These are phyloP conservation scores for Melastoma malabathricum DNA, from an alignment of 345 rosid genomes.

Conservation along the genomic window DNA sequence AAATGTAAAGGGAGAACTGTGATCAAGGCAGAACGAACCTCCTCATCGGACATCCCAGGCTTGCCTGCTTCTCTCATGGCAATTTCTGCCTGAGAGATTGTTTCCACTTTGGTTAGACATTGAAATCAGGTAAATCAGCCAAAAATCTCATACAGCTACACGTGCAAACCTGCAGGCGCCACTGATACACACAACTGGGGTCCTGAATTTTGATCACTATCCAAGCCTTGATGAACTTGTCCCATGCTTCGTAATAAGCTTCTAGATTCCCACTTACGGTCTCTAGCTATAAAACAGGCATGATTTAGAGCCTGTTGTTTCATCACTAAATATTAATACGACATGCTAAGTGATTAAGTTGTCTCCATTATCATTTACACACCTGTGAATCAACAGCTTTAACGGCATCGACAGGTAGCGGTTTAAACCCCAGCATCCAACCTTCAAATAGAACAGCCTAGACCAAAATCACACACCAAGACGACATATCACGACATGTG, in stretches of 20 bases:
- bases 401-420: slow-evolving; percentile 45
- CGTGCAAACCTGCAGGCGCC: slow-evolving; percentile 80
- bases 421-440: slow-evolving; percentile 98
- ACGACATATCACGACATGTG: background rate
- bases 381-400: slow-evolving; percentile 88
- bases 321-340: background rate
- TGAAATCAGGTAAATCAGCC: too few species aligned
- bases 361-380: slow-evolving; percentile 1
- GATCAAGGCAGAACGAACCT: slow-evolving; percentile 28
- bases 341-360: background rate
- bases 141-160: background rate
- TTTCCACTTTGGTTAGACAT: background rate
- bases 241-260: slow-evolving; percentile 81
- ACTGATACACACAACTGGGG: slow-evolving; percentile 73
- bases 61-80: slow-evolving; percentile 85
- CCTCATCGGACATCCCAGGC: slow-evolving; percentile 85
- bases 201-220: slow-evolving; percentile 78
- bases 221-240: slow-evolving; percentile 77
- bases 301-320: background rate
- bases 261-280: slow-evolving; percentile 68
- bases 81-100: slow-evolving; percentile 63
- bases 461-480: slow-evolving; percentile 8
- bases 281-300: slow-evolving; percentile 40
- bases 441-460: slow-evolving; percentile 88
- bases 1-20: background rate